Evolutionary conservation across 1,284 basidiomycete genomes (phyloP).

Genomic region (Boletus holoroseus): DNA sequence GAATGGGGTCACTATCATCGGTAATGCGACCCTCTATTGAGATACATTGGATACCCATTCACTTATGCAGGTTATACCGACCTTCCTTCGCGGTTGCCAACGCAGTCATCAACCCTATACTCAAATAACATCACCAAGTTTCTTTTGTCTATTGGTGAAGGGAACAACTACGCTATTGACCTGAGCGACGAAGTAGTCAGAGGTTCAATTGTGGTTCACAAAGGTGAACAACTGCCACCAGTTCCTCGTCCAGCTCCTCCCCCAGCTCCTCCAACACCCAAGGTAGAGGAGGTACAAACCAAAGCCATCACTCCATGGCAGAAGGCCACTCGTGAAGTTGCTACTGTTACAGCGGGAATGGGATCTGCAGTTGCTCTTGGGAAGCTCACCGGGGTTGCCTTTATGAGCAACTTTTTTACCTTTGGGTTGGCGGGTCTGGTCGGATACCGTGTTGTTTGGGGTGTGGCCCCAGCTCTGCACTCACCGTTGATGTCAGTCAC

Average conservation of each 20-base stretch:
- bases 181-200: conserved; percentile 79
- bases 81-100: conserved; percentile 76
- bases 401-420: conserved; percentile 82
- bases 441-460: conserved; percentile 84
- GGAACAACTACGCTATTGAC: conserved; percentile 60
- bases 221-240: conserved; percentile 61
- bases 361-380: conserved; percentile 66
- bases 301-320: conserved; percentile 78
- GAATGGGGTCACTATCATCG: conserved; percentile 74
- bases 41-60: conserved; percentile 8
- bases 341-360: conserved; percentile 68
- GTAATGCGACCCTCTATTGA: conserved; percentile 34
- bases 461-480: conserved; percentile 78
- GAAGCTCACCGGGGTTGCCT: conserved; percentile 69
- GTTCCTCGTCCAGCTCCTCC: conserved; percentile 60
- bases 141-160: conserved; percentile 69
- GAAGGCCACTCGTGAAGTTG: conserved; percentile 68
- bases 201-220: conserved; percentile 70
- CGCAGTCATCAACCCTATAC: conserved; percentile 81
- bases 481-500: conserved; percentile 83
- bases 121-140: conserved; percentile 89
- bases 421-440: conserved; percentile 78
- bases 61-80: conserved; percentile 63
- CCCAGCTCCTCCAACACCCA: conserved; percentile 48
- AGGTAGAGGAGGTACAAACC: conserved; percentile 49